Conservation (phyloP, 2,329 filamentous ascomycete genomes). For the Acephala macrosclerotiorum region DNA sequence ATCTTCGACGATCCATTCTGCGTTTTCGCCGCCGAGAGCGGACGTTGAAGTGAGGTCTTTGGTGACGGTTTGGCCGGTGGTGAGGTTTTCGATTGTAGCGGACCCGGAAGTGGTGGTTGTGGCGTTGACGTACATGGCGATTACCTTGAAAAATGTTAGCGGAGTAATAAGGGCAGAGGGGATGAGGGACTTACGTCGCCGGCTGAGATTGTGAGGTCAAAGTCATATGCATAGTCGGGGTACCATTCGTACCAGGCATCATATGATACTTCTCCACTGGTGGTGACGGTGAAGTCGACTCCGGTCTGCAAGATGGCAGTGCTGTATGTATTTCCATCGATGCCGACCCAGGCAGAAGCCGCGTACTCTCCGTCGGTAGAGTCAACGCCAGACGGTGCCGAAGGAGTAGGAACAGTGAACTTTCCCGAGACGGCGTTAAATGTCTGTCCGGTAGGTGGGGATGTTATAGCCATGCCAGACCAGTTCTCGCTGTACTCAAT, state of each 20-base stretch:
- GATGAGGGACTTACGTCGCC: constrained; percentile 47
- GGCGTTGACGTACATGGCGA: constrained; percentile 49
- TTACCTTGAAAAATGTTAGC: constrained; percentile 52
- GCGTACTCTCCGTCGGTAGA: constrained; percentile 21
- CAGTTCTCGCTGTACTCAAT: constrained; percentile 44
- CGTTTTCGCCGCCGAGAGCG: constrained; percentile 53
- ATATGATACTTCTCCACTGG: constrained; percentile 48
- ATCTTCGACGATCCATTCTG: constrained; percentile 60
- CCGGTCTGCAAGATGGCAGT: constrained; percentile 63
- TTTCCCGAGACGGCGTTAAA: constrained; percentile 48
- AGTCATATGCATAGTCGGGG: constrained; percentile 60
- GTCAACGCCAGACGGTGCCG: constrained; percentile 35
- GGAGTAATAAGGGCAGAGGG: constrained; percentile 47
- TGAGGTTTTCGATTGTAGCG: constrained; percentile 53
- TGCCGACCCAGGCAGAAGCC: constrained; percentile 61
- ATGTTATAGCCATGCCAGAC: constrained; percentile 48
- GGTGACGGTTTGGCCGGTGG: constrained; percentile 51
- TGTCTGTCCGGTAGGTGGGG: constrained; percentile 36
- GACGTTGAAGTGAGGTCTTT: constrained; percentile 49
- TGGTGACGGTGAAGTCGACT: constrained; percentile 57
- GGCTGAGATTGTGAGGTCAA: constrained; percentile 52
- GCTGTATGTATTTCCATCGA: constrained; percentile 65
- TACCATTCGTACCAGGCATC: constrained; percentile 69
- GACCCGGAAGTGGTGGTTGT: constrained; percentile 50
- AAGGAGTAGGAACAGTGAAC: constrained; percentile 47